Evolutionary conservation across 1,139 yeast species (phyloP), one percentile per base, ranked within the genome.

Genomic region (Saccharomycopsis phalli): DNA sequence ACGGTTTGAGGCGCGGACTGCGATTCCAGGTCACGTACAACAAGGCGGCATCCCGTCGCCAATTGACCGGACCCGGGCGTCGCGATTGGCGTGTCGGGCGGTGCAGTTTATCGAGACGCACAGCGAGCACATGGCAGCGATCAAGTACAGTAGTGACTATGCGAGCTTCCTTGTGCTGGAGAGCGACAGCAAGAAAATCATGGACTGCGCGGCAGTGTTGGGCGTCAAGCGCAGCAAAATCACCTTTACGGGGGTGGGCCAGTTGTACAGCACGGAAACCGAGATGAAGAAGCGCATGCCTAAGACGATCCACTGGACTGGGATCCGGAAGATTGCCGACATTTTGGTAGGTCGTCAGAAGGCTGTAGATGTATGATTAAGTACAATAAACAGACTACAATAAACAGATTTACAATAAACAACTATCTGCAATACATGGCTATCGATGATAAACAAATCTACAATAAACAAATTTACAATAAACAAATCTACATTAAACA

Each of bases 241-340:
- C 55, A 74, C 62, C 48, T 86, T 83, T 65, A 71, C 84, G 8
- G 69, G 91, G 4, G 71, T 91, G 45, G 71, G 82, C 55, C 74
- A 72, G 48, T 69, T 91, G 51, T 87, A 81, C 63, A 94, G 86
- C 57, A 78, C 68, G 54, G 97, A 91, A 60, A 86, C 98, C 16
- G 86, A 82, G 51, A 61, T 81, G 39, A 68, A 64, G 21, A 75
- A 66, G 59, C 81, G 98, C 67, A 80, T 91, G 75, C 95, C 97
- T 50, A 87, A 83, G 68, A 68, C 69, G 49, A 80, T 87, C 36
- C 86, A 82, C 61, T 91, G 98, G 98, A 66, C 69, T 41, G 68
- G 66, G 34, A 65, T 80, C 44, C 72, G 94, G 56, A 79, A 76
- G 40, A 73, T 82, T 55, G 84, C 94, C 45, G 95, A 87, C 63